Base-by-base conservation (phyloP, 768 basidiomycete species). In the Scleroderma bovista region DNA sequence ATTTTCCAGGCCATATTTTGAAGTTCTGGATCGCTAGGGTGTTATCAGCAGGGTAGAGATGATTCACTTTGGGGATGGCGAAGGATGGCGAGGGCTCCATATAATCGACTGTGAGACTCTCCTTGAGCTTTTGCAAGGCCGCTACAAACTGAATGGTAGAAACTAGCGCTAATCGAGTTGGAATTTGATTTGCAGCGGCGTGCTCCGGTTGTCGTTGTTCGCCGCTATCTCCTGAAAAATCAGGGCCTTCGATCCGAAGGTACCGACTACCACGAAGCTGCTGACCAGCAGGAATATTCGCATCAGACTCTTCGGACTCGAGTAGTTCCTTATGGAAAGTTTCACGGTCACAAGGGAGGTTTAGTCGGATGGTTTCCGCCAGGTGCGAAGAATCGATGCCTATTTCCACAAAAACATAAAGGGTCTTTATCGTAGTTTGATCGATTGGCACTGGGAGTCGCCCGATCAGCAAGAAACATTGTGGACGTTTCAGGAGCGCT, bases 101-200 rank as follows among this genome's bases (percentile, higher is more conserved):
- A 11, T 68, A 63, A 41, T 77, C 79, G 2, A 65, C 50, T 0
- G 73, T 76, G 4, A 97, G 74, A 60, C 90, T 85, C 24, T 92
- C 87, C 58, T 88, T 88, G 22, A 98, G 78, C 22, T 77, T 78
- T 55, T 97, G 93, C 11, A 98, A 73, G 11, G 95, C 91, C 7
- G 94, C 84, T 19, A 94, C 92, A 62, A 99, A 99, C 65, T 99
- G 96, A 29, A 99, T 97, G 0, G 96, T 99, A 0, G 94, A 97
- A 0, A 99, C 96, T 23, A 98, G 69, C 0, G 94, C 94, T 16
- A 98, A 69, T 53, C 86, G 78, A 16, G 93, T 96, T 6, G 68
- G 65, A 40, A 69, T 65, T 47, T 51, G 6, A 33, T 11, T 8
- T 39, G 47, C 16, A 62, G 54, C 3, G 56, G 41, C 10, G 60